Evolutionary conservation across 2,329 filamentous ascomycete genomes (phyloP), one percentile per base, ranked within the genome.

Genomic region (Epichloe hybrida): DNA sequence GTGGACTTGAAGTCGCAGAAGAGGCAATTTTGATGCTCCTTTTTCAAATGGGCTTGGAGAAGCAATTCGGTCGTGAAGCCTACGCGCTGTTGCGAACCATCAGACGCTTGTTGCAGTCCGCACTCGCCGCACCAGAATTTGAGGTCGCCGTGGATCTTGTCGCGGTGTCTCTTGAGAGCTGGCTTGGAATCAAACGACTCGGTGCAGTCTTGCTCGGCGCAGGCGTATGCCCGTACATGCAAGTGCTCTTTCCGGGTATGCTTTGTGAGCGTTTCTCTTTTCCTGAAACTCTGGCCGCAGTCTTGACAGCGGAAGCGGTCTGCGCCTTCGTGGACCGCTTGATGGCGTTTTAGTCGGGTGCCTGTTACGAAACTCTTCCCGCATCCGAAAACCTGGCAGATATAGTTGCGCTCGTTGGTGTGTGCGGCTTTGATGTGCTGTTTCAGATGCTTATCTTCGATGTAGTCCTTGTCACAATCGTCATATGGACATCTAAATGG

Each of bases 361-460:
- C 83, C 82, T 0, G 87, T 95, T 47, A 87, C 77, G 62, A 96
- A 96, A 36, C 77, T 81, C 71, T 91, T 93, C 48, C 74, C 80
- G 62, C 91, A 96, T 5, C 75, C 81, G 13, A 79, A 73, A 59
- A 80, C 80, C n/a, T 76, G 71, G 68, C 90, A 96, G 27, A 76
- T 66, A 64, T 88, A 84, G 45, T 81, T 77, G 52, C 84, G 77
- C 56, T 88, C 76, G 50, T 80, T 73, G 20, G 79, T 84, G 64
- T 96, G 91, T 11, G 84, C 83, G 50, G 85, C 86, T 63, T 90
- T 89, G 61, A 94, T 69, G 64, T 97, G 91, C 56, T 89, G 84
- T 53, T 84, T 83, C 17, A 96, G 74, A 67, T 96, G 89, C 59
- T 91, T 91, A 57, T 88, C 80, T 54, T 93, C 86, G 13, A 88